Conservation (phyloP, 1,139 yeast species). For the Yamadazyma dendronema region DNA sequence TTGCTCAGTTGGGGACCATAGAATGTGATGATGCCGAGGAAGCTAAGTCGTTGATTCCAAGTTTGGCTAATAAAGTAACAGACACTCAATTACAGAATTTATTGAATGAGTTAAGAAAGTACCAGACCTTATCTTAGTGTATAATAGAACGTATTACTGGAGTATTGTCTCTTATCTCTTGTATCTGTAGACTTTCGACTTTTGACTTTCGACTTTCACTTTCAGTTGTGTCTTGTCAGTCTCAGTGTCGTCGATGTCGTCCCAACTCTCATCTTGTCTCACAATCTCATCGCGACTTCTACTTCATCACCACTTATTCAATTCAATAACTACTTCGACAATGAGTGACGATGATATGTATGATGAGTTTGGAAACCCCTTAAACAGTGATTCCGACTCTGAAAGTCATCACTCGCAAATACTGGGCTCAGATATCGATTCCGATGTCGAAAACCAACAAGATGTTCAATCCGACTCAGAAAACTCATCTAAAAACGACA, state of each 20-base stretch:
- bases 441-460: constrained; percentile 16
- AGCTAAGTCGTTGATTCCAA: constrained; percentile 91
- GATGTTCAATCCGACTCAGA: constrained; percentile 13
- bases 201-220: background rate
- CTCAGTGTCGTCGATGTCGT: background rate
- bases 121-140: constrained; percentile 41
- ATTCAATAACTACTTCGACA: constrained; percentile 1
- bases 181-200: too few relatives aligned
- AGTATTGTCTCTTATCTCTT: background rate
- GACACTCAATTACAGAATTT: constrained; percentile 86
- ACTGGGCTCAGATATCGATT: constrained; percentile 6
- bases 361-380: constrained; percentile 81
- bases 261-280: background rate
- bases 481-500: constrained; percentile 24
- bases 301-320: too few relatives aligned
- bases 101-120: constrained; percentile 79
- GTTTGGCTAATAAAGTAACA: constrained; percentile 73
- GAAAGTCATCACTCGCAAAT: constrained; percentile 5
- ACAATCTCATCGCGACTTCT: too few relatives aligned
- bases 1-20: constrained; percentile 90
- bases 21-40: constrained; percentile 98
- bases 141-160: background rate
- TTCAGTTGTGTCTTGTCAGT: background rate
- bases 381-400: constrained; percentile 53
- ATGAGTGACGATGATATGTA: constrained; percentile 34